Base-by-base conservation (phyloP, 495 filamentous ascomycete genomes). In the Talaromyces liani region DNA sequence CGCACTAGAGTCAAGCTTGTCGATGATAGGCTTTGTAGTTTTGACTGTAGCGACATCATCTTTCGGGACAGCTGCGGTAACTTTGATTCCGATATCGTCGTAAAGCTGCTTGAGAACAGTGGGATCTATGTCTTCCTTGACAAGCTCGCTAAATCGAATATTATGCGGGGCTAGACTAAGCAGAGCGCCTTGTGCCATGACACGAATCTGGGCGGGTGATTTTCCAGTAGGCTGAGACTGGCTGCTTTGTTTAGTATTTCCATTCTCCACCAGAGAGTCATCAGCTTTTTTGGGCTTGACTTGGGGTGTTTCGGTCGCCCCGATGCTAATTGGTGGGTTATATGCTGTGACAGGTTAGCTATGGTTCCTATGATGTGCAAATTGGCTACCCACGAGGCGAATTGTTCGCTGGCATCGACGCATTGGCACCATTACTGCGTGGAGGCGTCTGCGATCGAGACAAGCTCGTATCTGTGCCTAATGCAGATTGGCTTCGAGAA, bases 81-180 rank as follows among this genome's bases (percentile, higher is more conserved):
- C 66, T 63, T 72, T 78, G 31, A 91, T 79, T 14, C 85, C 85
- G 12, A 91, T 75, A 22, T 88, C 85, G 60, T 79, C 76, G 70
- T 90, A 94, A 10, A 95, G 76, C 45, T 75, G 72, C 61, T 77
- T 80, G 36, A 96, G 75, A 41, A 91, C 65, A 18, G 73, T 70
- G 49, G 85, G 78, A 65, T 91, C 79, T 56, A 93, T 79, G 4
- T 90, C 90, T 71, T 92, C 89, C 12, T 85, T 80, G 16, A 93
- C 76, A 66, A 92, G 85, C 63, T 87, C 80, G 56, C 84, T 74
- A 66, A 83, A 93, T 14, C 83, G 82, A 55, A 93, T 84, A 53
- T 87, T 85, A 39, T 87, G 76, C 36, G 84, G 82, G 63, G 79
- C 82, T 27, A 93, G 70, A 45, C 85, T 80, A 16, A 88, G 75